A percentile compares a stretch with the other conserved stretches of the same genome.
phyloP scores from a whole-genome alignment of 805 yeast genomes.

The Suhomyces pyralidae region DNA sequence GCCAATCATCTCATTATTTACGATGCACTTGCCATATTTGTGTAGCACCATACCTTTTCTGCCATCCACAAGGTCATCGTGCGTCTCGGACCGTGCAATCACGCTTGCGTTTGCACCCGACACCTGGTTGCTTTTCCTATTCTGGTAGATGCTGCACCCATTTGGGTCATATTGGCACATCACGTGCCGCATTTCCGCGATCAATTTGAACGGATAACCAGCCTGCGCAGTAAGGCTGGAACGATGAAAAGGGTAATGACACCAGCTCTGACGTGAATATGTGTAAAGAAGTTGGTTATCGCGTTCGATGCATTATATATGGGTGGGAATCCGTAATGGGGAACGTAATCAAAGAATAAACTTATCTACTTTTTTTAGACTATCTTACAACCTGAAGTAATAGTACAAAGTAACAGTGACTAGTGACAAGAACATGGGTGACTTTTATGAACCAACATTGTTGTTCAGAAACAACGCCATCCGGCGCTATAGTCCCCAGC shows the following conservation, averaged over 20 bases:
- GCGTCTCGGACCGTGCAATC: not conserved
- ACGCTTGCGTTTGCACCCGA: not conserved
- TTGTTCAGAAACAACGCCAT: slow-evolving; percentile 43
- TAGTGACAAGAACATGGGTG: slow-evolving; percentile 17
- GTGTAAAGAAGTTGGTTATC: not conserved
- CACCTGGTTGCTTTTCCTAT: not conserved
- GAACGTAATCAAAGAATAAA: not conserved
- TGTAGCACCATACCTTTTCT: not conserved
- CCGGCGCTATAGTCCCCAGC: slow-evolving; percentile 17
- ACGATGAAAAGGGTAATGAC: slow-evolving; percentile 2
- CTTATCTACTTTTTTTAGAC: not conserved
- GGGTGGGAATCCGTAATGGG: not conserved
- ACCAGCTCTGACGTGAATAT: not conserved
- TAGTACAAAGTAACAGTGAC: not conserved
- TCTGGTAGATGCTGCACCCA: not conserved
- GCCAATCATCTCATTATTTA: not conserved
- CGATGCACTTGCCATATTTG: not conserved
- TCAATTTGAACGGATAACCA: not conserved
- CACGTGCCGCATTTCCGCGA: not conserved
- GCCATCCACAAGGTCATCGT: not conserved
- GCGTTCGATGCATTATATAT: not conserved
- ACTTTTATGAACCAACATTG: slow-evolving; percentile 40
- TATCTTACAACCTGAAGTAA: not conserved
- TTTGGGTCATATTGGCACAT: not conserved
- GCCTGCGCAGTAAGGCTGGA: not conserved